Evolutionary conservation across 2,329 filamentous ascomycete genomes (phyloP), one percentile per base, ranked within the genome.

Genomic region (Emmonsiellopsis sp.): DNA sequence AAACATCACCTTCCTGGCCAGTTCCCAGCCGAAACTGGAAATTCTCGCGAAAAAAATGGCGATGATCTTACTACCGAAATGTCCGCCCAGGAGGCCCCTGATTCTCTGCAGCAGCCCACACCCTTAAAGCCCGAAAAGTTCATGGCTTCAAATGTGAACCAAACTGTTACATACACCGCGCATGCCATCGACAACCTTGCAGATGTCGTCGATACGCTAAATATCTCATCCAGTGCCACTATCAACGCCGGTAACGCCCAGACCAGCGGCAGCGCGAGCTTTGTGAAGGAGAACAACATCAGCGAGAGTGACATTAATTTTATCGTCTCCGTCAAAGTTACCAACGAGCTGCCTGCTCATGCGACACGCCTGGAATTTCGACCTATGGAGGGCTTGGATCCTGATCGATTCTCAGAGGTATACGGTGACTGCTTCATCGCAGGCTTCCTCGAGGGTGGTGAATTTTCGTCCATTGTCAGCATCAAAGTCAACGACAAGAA

Each of bases 161-260:
- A 66, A 50, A 66, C 60, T 35, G 64, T 67, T 10, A 66, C 63
- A 16, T 65, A 63, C 51, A 65, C 60, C 9, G 65, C 63, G 5
- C 57, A 62, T 5, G 61, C 62, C 5, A 66, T 67, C 15, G 65
- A 68, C 54, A 68, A 68, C 52, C 59, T 66, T 8, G 67, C 63
- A 45, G 70, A 72, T 45, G 67, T 72, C 50, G 68, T 69, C 53
- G 67, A 71, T 54, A 64, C 67, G 4, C 63, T 71, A 46, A 72
- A 71, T 56, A 70, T 72, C 31, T 69, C 67, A 1, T 65, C 67
- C 4, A 65, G 65, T 7, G 63, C 65, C 53, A 67, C 66, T 4
- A 71, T 72, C 48, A 71, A 69, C 52, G 67, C 69, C 52, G 69
- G 67, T 1, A 68, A 63, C 6, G 67, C 70, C 46, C 65, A 68